Conservation (phyloP, 805 yeast genomes). For the Metschnikowia amazonensis region DNA sequence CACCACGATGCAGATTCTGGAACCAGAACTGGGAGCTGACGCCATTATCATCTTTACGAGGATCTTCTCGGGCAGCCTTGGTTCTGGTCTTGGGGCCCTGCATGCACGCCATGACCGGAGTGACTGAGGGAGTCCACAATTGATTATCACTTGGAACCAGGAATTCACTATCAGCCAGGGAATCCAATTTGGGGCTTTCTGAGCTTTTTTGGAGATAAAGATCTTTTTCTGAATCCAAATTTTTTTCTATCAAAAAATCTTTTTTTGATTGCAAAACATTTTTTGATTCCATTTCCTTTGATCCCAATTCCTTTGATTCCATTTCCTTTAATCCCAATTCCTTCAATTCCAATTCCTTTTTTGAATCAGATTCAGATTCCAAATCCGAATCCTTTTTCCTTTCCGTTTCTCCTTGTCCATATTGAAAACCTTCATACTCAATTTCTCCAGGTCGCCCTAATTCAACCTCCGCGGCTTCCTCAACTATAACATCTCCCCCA, state of each 20-base stretch:
- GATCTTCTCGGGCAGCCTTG: not conserved
- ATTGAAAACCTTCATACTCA: not conserved
- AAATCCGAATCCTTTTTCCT: no score
- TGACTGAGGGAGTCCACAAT: not conserved
- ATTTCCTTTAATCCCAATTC: no score
- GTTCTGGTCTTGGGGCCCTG: not conserved
- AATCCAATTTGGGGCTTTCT: not conserved
- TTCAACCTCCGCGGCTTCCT: not conserved
- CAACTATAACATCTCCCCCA: conserved; percentile 18
- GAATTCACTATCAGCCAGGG: not conserved
- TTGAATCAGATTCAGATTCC: no score
- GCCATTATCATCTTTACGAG: not conserved
- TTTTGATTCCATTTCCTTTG: no score
- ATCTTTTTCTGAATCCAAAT: no score
- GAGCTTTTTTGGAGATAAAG: no score
- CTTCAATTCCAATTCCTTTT: no score
- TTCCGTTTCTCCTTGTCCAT: not conserved
- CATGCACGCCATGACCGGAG: not conserved
- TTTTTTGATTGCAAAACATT: no score
- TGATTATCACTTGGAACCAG: not conserved
- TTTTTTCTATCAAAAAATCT: no score
- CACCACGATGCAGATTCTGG: not conserved
- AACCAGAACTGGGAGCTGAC: conserved; percentile 4
- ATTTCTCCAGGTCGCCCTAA: not conserved
- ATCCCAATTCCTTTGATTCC: no score